Conservation (phyloP, 257 asterid genomes). For the Solanum pinnatisectum region DNA sequence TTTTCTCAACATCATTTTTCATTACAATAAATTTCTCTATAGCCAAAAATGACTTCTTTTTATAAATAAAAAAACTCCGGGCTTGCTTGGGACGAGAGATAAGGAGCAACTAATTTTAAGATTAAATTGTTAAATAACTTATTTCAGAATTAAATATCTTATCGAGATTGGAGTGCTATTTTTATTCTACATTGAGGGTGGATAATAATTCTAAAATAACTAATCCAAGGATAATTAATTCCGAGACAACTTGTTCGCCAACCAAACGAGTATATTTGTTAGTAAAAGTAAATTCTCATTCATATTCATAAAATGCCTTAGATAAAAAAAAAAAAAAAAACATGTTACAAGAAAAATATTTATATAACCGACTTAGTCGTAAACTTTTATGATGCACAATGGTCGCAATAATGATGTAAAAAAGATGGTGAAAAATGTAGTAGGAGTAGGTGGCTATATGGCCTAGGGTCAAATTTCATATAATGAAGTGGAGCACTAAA, state of each 20-base stretch:
- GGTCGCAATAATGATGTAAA: neutral
- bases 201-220: too few relatives aligned
- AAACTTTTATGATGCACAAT: neutral
- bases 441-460: neutral
- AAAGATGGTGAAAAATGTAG: neutral
- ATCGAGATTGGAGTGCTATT: neutral
- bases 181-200: neutral
- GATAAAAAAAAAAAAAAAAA: neutral
- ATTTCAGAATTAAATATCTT: too few relatives aligned
- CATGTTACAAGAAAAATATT: too few relatives aligned
- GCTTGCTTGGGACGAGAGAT: neutral
- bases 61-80: too few relatives aligned
- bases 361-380: neutral
- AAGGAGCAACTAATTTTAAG: too few relatives aligned
- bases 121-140: too few relatives aligned
- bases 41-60: neutral
- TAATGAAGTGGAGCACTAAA: slow-evolving; percentile 1
- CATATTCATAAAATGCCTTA: neutral
- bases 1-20: neutral
- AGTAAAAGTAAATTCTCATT: neutral
- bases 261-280: too few relatives aligned
- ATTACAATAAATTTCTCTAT: neutral
- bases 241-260: neutral
- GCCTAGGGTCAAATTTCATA: neutral
- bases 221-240: too few relatives aligned